phyloP scores from a whole-genome alignment of 768 basidiomycete species.

The Tephrocybe rancida region DNA sequence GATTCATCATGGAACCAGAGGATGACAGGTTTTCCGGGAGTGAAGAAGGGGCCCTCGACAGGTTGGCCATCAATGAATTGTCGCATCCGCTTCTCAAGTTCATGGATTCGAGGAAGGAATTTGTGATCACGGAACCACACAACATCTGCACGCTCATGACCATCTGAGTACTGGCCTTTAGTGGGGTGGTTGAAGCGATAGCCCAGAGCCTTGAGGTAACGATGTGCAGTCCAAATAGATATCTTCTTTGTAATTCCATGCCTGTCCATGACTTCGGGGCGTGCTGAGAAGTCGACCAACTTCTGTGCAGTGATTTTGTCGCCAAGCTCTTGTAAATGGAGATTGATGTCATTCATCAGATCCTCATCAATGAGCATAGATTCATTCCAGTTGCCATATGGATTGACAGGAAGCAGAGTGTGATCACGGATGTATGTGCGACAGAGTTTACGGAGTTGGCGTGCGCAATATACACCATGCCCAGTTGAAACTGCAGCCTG shows the following conservation, averaged over 20 bases:
- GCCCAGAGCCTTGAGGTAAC: constrained; percentile 1
- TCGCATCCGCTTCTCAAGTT: constrained; percentile 12
- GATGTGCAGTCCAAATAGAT: background rate
- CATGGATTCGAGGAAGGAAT: constrained; percentile 20
- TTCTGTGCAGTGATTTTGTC: constrained; percentile 25
- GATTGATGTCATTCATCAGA: constrained; percentile 27
- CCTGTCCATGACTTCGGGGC: background rate
- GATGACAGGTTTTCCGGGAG: no score
- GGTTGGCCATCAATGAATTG: constrained; percentile 8
- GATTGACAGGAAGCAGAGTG: constrained; percentile 24
- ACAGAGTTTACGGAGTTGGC: constrained; percentile 7
- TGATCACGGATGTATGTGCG: constrained; percentile 21
- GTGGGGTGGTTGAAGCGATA: background rate
- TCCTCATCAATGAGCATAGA: constrained; percentile 32
- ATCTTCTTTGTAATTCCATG: constrained; percentile 7
- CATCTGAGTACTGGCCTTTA: constrained; percentile 9
- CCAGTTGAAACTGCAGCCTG: constrained; percentile 18
- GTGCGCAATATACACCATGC: constrained; percentile 1
- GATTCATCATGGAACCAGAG: constrained; percentile 26
- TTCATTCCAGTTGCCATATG: constrained; percentile 31
- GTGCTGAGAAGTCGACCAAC: constrained; percentile 22
- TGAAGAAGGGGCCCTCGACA: background rate
- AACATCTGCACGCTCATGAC: constrained; percentile 37
- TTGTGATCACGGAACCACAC: constrained; percentile 27
- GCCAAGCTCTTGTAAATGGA: constrained; percentile 26